A percentile compares a stretch with the other conserved stretches of the same genome.
Evolutionary conservation across 495 filamentous ascomycete genomes (phyloP).

Genomic region (Hypoxylon cercidicola): DNA sequence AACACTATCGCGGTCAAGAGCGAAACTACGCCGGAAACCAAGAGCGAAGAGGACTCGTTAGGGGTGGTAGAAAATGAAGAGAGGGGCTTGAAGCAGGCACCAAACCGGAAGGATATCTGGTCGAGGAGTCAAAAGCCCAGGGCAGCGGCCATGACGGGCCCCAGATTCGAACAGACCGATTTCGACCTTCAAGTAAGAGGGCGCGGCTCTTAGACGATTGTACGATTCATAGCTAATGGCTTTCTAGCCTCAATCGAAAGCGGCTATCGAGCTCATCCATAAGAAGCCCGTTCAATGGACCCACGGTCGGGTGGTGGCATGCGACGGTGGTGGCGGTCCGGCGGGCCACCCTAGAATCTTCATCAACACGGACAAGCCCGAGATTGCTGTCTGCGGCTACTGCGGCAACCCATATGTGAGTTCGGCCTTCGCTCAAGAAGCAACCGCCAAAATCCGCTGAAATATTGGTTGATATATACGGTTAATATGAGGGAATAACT

Average conservation of each 20-base stretch:
- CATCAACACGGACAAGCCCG: constrained; percentile 97
- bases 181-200: constrained; percentile 84
- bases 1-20: constrained; percentile 65
- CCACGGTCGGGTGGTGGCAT: constrained; percentile 80
- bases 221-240: constrained; percentile 14
- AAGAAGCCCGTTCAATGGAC: constrained; percentile 94
- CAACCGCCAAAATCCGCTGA: constrained; percentile 2
- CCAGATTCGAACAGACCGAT: constrained; percentile 95
- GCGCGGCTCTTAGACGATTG: background rate
- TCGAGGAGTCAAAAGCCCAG: constrained; percentile 83
- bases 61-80: constrained; percentile 72
- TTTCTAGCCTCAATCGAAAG: constrained; percentile 79
- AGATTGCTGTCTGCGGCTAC: constrained; percentile 90
- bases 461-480: background rate
- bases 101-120: constrained; percentile 85
- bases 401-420: constrained; percentile 95
- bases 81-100: constrained; percentile 76
- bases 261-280: constrained; percentile 96
- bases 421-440: constrained; percentile 27
- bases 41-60: constrained; percentile 49
- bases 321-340: constrained; percentile 93
- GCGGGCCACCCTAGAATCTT: constrained; percentile 91
- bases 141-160: constrained; percentile 85
- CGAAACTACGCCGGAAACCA: constrained; percentile 61
- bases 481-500: constrained; percentile 29